Base-by-base conservation (phyloP, 139 green algal species). In the Monoraphidium neglectum region DNA sequence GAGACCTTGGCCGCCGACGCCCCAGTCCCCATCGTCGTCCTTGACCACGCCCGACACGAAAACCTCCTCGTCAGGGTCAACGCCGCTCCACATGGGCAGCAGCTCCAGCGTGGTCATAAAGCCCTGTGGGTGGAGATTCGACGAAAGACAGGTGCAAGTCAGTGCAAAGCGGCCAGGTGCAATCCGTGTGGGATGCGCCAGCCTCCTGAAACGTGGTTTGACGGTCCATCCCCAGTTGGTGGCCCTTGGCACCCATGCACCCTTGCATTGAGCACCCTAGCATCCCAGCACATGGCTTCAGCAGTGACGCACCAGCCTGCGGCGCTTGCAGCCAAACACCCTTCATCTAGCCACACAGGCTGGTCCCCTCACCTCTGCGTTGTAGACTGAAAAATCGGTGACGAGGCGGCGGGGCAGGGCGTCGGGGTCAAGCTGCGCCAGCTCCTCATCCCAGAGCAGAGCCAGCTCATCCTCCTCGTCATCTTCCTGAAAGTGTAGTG, bases 391-490 rank as follows among this genome's bases (percentile, higher is more conserved):
- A 82, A 96, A 97, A 82, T 96, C 80, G 51, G 91, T 84, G 37
- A 98, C 86, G 24, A 91, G 72, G 43, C 87, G 77, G 21, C 86
- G 74, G 30, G 94, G 94, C 61, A 98, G 86, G 65, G 89, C 68
- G 64, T 95, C 93, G 13, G 94, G 92, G 56, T 91, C 75, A 15
- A 83, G 73, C 63, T 85, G 51, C 28, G 82, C 56, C 54, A 90
- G 33, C 53, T 97, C 91, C 63, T 98, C 95, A 56, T 94, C 89
- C 81, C 88, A 86, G 66, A 97, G 77, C 60, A 97, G 63, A 43
- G 54, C 66, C 64, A 96, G 86, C 87, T 98, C 94, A 67, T 98
- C 92, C 6, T 78, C 91, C 81, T 98, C 94, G 66, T 97, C 94
- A 68, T 86, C 82, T 63, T 87, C 77, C 53, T 62, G 59, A 10